A percentile compares a stretch with the other conserved stretches of the same genome.
Evolutionary conservation across 345 rosid species (phyloP).

Genomic region (Bruguiera parviflora): DNA sequence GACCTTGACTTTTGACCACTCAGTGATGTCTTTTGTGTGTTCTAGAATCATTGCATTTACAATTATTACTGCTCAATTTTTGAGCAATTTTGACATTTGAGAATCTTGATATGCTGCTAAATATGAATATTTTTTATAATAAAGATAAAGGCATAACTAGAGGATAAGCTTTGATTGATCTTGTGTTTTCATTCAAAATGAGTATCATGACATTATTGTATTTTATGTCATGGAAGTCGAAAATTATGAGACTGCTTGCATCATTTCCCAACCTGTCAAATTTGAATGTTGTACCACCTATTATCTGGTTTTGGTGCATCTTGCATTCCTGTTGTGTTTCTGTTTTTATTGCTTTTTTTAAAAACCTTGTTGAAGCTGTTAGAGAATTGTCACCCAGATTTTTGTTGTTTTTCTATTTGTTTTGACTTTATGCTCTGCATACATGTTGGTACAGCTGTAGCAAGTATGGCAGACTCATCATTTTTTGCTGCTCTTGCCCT

Average conservation of each 20-base stretch:
- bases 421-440: neutral
- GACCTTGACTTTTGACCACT: neutral
- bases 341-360: neutral
- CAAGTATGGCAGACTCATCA: slow-evolving; percentile 47
- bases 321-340: neutral
- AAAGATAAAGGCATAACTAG: neutral
- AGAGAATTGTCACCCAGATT: neutral
- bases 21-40: neutral
- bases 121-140: neutral
- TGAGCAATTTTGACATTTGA: neutral
- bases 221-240: no score
- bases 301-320: no score
- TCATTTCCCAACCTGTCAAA: no score
- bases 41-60: neutral
- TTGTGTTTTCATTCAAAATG: no score
- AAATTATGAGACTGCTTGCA: no score
- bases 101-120: neutral
- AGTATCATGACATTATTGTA: no score
- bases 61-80: neutral
- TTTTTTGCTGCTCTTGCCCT: slow-evolving; percentile 68
- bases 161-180: neutral
- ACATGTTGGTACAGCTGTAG: slow-evolving; percentile 52
- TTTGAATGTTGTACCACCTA: neutral
- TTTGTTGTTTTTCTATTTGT: neutral
- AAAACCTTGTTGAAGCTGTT: neutral